phyloP scores from a whole-genome alignment of 305 asterid species.

The Lippia alba region DNA sequence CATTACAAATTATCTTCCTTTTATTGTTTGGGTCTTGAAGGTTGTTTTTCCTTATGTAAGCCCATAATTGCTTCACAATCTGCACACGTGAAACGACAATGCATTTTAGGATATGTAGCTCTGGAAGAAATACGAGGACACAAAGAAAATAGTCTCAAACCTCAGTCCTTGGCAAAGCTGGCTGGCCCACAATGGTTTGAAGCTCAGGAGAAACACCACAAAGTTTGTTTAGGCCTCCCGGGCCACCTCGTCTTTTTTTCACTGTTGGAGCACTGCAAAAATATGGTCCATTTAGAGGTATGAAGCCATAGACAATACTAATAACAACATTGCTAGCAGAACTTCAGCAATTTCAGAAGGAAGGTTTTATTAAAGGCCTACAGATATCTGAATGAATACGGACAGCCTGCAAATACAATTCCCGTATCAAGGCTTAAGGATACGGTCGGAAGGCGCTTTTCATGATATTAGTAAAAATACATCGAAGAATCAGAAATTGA shows the following conservation, averaged over 20 bases:
- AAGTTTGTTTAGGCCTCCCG: conserved; percentile 89
- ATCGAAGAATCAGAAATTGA: conserved; percentile 10
- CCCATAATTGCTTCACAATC: conserved; percentile 89
- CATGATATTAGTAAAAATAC: not conserved
- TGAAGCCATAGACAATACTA: conserved; percentile 6
- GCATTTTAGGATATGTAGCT: conserved; percentile 24
- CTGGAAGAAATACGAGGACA: conserved; percentile 1
- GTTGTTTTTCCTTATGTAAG: conserved; percentile 78
- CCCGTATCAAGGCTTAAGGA: not conserved
- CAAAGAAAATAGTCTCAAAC: conserved; percentile 39
- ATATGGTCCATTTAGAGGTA: conserved; percentile 8
- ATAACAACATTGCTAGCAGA: no score
- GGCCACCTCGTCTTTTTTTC: conserved; percentile 87
- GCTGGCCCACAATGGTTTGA: conserved; percentile 88
- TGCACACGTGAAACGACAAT: conserved; percentile 47
- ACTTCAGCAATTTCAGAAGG: not conserved
- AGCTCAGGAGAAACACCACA: conserved; percentile 94
- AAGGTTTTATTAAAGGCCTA: conserved; percentile 12
- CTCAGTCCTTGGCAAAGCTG: conserved; percentile 94
- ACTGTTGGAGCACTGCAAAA: conserved; percentile 60
- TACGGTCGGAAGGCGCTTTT: not conserved
- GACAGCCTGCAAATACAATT: conserved; percentile 5
- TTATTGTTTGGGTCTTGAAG: conserved; percentile 84
- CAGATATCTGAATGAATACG: conserved; percentile 3
- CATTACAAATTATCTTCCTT: conserved; percentile 83